phyloP scores from a whole-genome alignment of 345 rosid species.

The Brassica nigra region DNA sequence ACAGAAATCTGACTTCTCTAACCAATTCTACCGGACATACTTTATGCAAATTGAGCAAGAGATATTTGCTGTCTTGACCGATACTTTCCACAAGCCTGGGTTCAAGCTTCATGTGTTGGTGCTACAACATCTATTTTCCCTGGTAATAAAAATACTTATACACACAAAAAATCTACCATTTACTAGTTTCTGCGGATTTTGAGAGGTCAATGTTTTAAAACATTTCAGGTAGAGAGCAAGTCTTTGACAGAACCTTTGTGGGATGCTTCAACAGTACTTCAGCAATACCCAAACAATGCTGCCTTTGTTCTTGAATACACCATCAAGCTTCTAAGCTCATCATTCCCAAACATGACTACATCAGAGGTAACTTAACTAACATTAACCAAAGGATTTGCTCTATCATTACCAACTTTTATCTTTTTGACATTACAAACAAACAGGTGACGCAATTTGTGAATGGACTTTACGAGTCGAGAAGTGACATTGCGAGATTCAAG shows the following conservation, averaged over 20 bases:
- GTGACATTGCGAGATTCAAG: constrained; percentile 64
- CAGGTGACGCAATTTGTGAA: constrained; percentile 90
- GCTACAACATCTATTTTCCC: constrained; percentile 77
- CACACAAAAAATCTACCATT: not conserved
- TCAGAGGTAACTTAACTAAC: constrained; percentile 61
- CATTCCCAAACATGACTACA: constrained; percentile 93
- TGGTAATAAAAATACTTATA: constrained; percentile 55
- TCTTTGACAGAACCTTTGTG: constrained; percentile 86
- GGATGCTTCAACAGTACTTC: constrained; percentile 72
- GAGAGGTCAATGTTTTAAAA: not conserved
- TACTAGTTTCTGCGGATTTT: not conserved
- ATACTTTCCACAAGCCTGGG: constrained; percentile 98
- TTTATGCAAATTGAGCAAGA: constrained; percentile 70
- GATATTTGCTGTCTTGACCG: constrained; percentile 89
- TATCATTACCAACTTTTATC: not conserved
- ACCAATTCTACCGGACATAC: constrained; percentile 64
- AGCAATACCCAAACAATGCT: constrained; percentile 75
- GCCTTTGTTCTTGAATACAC: constrained; percentile 81
- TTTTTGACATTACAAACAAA: constrained; percentile 10
- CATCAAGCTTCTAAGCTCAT: constrained; percentile 80
- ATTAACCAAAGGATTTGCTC: not conserved
- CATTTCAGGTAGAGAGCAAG: constrained; percentile 69
- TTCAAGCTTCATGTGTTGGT: constrained; percentile 93
- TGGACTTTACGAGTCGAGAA: constrained; percentile 74
- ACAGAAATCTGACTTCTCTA: constrained; percentile 86